Conservation (phyloP, 2,329 filamentous ascomycete genomes). For the Apiospora aurea region DNA sequence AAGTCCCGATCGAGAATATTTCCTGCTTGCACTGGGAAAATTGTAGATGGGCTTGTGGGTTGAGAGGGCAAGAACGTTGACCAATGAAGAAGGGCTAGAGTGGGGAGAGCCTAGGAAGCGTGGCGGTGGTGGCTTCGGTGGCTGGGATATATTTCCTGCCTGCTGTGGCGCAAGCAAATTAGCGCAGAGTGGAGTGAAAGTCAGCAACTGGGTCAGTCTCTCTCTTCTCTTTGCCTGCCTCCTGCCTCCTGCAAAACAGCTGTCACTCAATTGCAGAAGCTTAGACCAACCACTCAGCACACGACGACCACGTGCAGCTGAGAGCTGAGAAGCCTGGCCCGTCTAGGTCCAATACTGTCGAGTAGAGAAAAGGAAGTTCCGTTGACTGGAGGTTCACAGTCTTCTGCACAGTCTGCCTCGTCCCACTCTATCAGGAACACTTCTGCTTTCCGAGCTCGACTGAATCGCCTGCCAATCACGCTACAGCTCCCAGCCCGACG, state of each 20-base stretch:
- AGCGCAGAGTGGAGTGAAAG: neutral
- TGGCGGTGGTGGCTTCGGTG: neutral
- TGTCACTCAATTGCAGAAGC: neutral
- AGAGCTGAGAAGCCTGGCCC: neutral
- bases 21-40: conserved; percentile 21
- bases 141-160: neutral
- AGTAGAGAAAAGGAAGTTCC: neutral
- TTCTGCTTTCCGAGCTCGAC: neutral
- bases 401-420: neutral
- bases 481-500: neutral
- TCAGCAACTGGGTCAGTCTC: neutral
- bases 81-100: conserved; percentile 10
- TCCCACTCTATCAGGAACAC: neutral
- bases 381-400: neutral
- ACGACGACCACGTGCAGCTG: too few relatives aligned
- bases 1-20: conserved; percentile 21
- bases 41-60: conserved; percentile 22
- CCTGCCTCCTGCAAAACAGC: neutral
- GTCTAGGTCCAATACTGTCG: neutral
- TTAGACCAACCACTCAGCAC: neutral
- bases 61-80: conserved; percentile 24
- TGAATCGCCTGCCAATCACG: conserved; percentile 6
- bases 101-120: neutral
- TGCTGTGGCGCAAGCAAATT: neutral
- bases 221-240: too few relatives aligned